Conservation (phyloP, 345 rosid genomes). For the Eutrema heterophyllum region DNA sequence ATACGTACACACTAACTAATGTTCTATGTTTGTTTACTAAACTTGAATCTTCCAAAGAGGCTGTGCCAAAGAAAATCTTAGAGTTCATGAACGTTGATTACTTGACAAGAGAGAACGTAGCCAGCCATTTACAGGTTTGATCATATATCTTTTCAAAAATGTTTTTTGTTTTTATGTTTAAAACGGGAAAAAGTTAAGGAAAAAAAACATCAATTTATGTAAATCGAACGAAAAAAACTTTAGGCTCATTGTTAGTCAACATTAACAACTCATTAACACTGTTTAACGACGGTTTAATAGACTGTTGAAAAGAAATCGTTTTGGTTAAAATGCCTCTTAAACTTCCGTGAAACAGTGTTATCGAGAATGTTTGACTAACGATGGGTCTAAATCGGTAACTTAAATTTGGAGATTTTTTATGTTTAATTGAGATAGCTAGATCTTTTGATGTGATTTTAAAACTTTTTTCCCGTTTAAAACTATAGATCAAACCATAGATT, state of each 20-base stretch:
- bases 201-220: background rate
- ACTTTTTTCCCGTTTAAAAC: background rate
- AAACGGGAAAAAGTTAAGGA: background rate
- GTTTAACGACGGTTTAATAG: background rate
- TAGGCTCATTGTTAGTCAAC: background rate
- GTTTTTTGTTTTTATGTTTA: background rate
- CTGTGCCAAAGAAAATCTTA: constrained; percentile 71
- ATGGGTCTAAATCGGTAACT: background rate
- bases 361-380: background rate
- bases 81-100: constrained; percentile 62
- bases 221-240: background rate
- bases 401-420: background rate
- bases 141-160: background rate
- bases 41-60: constrained; percentile 41
- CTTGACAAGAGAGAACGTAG: constrained; percentile 74
- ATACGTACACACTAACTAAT: background rate
- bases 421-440: background rate
- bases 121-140: constrained; percentile 75
- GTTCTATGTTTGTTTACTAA: background rate
- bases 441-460: background rate
- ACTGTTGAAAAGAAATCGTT: background rate
- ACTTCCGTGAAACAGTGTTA: background rate
- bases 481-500: background rate
- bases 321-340: background rate
- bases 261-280: background rate